These are phyloP conservation scores for Periconia sp. DNA, from an alignment of 2,329 filamentous ascomycete genomes.

Conservation along the genomic window DNA sequence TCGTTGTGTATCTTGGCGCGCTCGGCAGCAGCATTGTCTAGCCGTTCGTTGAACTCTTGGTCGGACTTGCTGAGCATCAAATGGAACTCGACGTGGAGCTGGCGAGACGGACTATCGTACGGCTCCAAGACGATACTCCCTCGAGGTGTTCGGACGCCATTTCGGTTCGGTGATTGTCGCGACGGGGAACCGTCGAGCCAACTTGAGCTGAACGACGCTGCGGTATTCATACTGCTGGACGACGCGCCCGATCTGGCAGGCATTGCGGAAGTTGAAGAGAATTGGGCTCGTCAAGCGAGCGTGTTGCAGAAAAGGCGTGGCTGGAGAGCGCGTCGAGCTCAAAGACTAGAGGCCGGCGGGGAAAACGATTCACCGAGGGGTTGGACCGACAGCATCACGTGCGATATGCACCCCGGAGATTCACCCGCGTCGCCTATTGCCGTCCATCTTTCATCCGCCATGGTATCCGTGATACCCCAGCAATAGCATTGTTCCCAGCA, in stretches of 20 bases:
- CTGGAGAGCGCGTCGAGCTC: constrained; percentile 6
- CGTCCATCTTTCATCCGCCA: too few relatives aligned
- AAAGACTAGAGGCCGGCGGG: constrained; percentile 2
- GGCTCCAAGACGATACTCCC: constrained; percentile 28
- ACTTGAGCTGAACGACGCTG: constrained; percentile 39
- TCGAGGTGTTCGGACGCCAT: constrained; percentile 27
- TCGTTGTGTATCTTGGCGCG: constrained; percentile 68
- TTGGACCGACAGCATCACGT: too few relatives aligned
- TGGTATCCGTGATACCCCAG: too few relatives aligned
- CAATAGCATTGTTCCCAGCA: too few relatives aligned
- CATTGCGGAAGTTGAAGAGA: constrained; percentile 24
- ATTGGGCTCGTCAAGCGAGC: constrained; percentile 2
- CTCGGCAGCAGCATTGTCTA: constrained; percentile 68
- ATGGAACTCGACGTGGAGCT: constrained; percentile 50
- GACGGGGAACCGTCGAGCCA: constrained; percentile 37
- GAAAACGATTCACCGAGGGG: constrained; percentile 18
- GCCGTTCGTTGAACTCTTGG: constrained; percentile 59
- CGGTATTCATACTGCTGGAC: constrained; percentile 42
- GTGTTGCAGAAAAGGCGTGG: constrained; percentile 27
- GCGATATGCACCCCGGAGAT: too few relatives aligned
- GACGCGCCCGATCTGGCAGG: constrained; percentile 40
- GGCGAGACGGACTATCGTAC: constrained; percentile 42
- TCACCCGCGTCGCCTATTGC: too few relatives aligned
- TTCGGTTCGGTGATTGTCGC: constrained; percentile 39
- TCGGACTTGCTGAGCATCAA: constrained; percentile 51